Evolutionary conservation across 2,329 filamentous ascomycete genomes (phyloP), one percentile per base, ranked within the genome.

Genomic region (Penicillium sp.): DNA sequence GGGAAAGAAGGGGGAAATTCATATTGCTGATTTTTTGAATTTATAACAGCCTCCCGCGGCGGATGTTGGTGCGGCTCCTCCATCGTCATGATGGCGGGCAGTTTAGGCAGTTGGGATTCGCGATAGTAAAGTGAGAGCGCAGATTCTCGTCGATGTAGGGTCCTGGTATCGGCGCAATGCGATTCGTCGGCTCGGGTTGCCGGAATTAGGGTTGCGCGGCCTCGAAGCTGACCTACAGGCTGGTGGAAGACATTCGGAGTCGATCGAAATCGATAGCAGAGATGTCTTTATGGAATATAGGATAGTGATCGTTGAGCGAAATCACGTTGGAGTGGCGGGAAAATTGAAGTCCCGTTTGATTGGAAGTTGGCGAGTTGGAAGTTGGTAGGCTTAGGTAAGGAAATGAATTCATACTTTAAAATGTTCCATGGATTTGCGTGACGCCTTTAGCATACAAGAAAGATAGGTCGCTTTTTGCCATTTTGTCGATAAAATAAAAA

Each of bases 11-110:
- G 20, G 11, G 50, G 44, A 25, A 41, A 29, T 15, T 31, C 22
- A 2, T 8, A 27, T 8, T 18, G 29, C 9, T 41, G 49, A 15
- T 7, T 11, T 20, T 15, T 25, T 44, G 47, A 47, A 11, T 48
- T 4, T 26, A 43, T 29, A 4, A 50, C 25, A 4, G 45, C 45
- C 4, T 63, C 51, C 4, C 25, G 25, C 8, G 60, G 35, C 1
- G 49, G 44, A 0, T 31, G 23, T 22, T 54, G 54, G 26, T 41
- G 47, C 2, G 52, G 44, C 40, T 59, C 50, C 14, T 57, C 51
- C 51, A 57, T 61, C 9, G 63, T 65, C 62, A 64, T 64, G 12
- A 31, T 54, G 15, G 54, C 51, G 49, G 23, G 51, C 46, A 45
- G 22, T 9, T 40, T 18, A 49, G 46, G 14, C 29, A 22, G 27